phyloP scores from a whole-genome alignment of 768 basidiomycete genomes.

The Trametes sanguinea region DNA sequence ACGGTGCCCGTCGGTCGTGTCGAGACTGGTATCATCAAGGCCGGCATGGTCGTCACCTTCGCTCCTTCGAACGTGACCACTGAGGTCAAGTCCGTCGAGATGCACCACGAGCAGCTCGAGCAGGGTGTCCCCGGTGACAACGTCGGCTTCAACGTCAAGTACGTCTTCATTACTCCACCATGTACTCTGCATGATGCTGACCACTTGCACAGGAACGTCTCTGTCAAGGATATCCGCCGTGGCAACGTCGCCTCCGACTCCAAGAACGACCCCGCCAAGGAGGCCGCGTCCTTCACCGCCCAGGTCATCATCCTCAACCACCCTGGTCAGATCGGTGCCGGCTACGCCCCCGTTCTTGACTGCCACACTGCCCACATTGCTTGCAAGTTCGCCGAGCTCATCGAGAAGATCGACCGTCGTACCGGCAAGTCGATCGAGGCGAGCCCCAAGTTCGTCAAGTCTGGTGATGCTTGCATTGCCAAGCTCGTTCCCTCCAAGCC shows the following conservation, averaged over 20 bases:
- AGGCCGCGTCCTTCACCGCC: constrained; percentile 98
- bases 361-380: constrained; percentile 99
- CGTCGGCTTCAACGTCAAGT: constrained; percentile 99
- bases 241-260: constrained; percentile 99
- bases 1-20: constrained; percentile 99
- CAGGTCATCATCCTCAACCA: constrained; percentile 99
- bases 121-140: constrained; percentile 98
- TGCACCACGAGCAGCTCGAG: constrained; percentile 98
- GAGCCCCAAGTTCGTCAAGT: constrained; percentile 97
- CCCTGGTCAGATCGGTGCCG: constrained; percentile 99
- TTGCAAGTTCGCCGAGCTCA: constrained; percentile 97
- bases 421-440: constrained; percentile 91
- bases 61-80: constrained; percentile 98
- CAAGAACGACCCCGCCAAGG: constrained; percentile 99
- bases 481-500: constrained; percentile 97
- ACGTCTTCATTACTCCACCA: constrained; percentile 28
- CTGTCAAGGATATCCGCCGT: constrained; percentile 99
- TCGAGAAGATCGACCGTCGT: constrained; percentile 99
- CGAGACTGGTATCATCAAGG: constrained; percentile 99
- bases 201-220: constrained; percentile 80
- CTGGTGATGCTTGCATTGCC: constrained; percentile 98
- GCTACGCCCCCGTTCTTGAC: constrained; percentile 98
- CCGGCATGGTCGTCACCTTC: constrained; percentile 98
- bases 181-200: constrained; percentile 1
- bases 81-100: constrained; percentile 99